A percentile compares a stretch with the other conserved stretches of the same genome.
Conservation (phyloP, 768 basidiomycete species). For the Gloeophyllum trabeum region DNA sequence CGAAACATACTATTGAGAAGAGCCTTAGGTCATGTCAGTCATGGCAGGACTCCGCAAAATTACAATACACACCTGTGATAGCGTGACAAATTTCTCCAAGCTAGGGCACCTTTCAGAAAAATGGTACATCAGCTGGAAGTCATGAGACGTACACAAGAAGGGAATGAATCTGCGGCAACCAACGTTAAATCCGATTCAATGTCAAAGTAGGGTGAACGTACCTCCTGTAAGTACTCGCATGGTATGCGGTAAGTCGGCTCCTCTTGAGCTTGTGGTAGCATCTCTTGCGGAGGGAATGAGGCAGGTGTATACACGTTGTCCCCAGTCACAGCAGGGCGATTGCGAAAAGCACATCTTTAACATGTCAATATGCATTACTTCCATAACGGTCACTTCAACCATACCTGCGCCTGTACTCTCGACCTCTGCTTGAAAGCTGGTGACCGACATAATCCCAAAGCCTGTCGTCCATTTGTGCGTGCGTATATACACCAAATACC, state of each 20-base stretch:
- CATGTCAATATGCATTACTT: neutral
- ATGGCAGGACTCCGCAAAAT: neutral
- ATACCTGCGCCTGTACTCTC: constrained; percentile 36
- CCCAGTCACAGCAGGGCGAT: constrained; percentile 16
- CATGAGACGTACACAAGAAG: constrained; percentile 32
- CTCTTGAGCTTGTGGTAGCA: too few species aligned
- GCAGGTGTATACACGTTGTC: constrained; percentile 31
- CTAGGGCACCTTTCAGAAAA: constrained; percentile 11
- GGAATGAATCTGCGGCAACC: constrained; percentile 29
- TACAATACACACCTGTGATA: constrained; percentile 23
- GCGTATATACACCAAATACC: constrained; percentile 30
- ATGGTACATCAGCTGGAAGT: constrained; percentile 1
- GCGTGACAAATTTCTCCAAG: constrained; percentile 35
- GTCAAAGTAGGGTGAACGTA: constrained; percentile 8
- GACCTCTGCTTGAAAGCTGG: constrained; percentile 25
- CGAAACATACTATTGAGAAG: constrained; percentile 23
- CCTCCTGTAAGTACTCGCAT: constrained; percentile 30
- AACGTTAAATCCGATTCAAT: neutral
- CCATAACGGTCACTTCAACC: neutral
- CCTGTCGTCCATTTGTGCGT: constrained; percentile 23
- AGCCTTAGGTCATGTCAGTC: constrained; percentile 8
- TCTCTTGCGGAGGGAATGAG: constrained; percentile 30
- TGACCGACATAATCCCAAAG: constrained; percentile 27
- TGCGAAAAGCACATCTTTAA: constrained; percentile 28
- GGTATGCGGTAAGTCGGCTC: constrained; percentile 21